Evolutionary conservation across 2,329 filamentous ascomycete genomes (phyloP), one percentile per base, ranked within the genome.

Genomic region (Graphiopsis chlorocephala): DNA sequence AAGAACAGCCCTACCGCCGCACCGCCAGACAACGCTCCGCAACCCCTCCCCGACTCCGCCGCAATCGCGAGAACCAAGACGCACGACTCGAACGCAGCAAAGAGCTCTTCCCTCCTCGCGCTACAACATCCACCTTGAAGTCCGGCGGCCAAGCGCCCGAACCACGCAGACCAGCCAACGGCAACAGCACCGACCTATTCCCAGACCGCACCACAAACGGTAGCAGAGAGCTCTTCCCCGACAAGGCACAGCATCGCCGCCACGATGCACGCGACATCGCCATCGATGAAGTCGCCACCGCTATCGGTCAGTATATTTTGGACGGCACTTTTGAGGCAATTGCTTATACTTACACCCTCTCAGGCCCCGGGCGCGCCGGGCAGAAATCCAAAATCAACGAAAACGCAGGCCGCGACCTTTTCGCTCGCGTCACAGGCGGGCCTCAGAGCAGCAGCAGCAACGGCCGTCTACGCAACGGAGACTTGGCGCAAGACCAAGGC

Each of bases 1-100:
- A 85, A 29, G 78, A 82, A 59, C 80, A 82, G 17, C 77, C 84
- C 55, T 76, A 80, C 69, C 66, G 79, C 73, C 63, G 75, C 71
- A 68, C 78, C 73, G 65, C 80, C 71, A 77, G 81, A 26, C 77
- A 77, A 66, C 75, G 81, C 45, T 81, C 78, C 63, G 74, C 75
- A 25, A 79, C 77, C 20, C 79, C 78, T 52, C 71, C 70, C 11
- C 69, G 68, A 28, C 25, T 70, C 56, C 64, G 68, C 33, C 58
- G 23, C 35, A 65, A 60, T 47, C 50, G 65, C 15, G 70, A 71
- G 17, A 73, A 74, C 66, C 64, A 67, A 25, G 59, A 53, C 28
- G 67, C 69, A 4, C 66, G 72, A 31, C 67, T 72, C 26, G 67
- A 67, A 20, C 65, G 72, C 71, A 67, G 69, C 50, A 74, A 79